These are phyloP conservation scores for Sarcomyxa edulis DNA, from an alignment of 768 basidiomycete species.

Conservation along the genomic window DNA sequence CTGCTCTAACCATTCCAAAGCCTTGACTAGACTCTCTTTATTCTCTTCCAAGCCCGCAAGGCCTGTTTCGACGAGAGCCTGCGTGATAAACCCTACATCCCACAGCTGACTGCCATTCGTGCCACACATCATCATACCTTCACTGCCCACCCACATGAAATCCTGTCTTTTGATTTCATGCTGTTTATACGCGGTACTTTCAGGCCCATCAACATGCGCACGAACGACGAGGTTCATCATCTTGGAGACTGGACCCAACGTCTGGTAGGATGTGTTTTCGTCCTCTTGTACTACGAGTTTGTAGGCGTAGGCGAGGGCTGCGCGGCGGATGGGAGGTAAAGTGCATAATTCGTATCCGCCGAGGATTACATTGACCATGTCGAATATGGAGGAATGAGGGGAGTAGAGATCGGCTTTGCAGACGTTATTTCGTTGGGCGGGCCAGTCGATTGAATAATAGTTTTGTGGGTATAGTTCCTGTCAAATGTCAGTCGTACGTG, in stretches of 20 bases:
- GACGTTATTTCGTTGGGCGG: slow-evolving; percentile 84
- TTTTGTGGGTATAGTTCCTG: slow-evolving; percentile 82
- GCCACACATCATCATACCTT: slow-evolving; percentile 95
- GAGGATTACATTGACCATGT: slow-evolving; percentile 58
- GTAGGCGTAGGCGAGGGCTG: slow-evolving; percentile 65
- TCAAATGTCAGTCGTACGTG: slow-evolving; percentile 1
- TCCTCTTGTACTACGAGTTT: slow-evolving; percentile 81
- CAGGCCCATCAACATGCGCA: slow-evolving; percentile 68
- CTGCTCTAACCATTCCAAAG: slow-evolving; percentile 70
- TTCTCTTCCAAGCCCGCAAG: slow-evolving; percentile 72
- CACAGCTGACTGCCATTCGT: slow-evolving; percentile 95
- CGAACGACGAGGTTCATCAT: slow-evolving; percentile 92
- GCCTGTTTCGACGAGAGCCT: slow-evolving; percentile 87
- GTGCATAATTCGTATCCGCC: slow-evolving; percentile 52
- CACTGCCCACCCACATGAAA: slow-evolving; percentile 88
- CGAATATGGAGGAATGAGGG: slow-evolving; percentile 73
- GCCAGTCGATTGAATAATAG: slow-evolving; percentile 86
- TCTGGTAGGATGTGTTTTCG: slow-evolving; percentile 91
- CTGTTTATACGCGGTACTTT: slow-evolving; percentile 68
- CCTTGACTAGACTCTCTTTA: slow-evolving; percentile 52
- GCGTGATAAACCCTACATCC: slow-evolving; percentile 90
- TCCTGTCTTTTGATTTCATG: slow-evolving; percentile 78
- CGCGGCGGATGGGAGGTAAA: slow-evolving; percentile 66
- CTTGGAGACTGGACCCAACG: slow-evolving; percentile 89
- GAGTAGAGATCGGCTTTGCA: slow-evolving; percentile 75